A percentile compares a stretch with the other conserved stretches of the same genome.
Evolutionary conservation across 768 basidiomycete genomes (phyloP).

Genomic region (Amanita inopinata): DNA sequence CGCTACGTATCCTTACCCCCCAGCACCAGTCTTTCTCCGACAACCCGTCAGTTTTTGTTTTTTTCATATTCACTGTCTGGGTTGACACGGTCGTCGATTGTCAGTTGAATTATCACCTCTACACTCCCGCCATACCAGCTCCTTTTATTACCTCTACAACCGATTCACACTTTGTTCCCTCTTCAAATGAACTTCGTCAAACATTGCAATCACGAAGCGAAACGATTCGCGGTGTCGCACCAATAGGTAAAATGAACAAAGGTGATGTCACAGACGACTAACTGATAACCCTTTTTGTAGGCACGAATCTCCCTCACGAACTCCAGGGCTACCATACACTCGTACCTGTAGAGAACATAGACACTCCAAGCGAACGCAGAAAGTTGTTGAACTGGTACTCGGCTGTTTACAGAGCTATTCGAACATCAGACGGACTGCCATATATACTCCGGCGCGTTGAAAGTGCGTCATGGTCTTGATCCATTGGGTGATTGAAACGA

Average conservation of each 20-base stretch:
- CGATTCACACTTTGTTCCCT: slow-evolving; percentile 61
- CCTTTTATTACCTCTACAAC: slow-evolving; percentile 34
- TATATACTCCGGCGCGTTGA: slow-evolving; percentile 82
- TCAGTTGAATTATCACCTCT: slow-evolving; percentile 90
- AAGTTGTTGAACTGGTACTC: slow-evolving; percentile 82
- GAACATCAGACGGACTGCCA: slow-evolving; percentile 62
- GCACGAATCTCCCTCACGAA: slow-evolving; percentile 69
- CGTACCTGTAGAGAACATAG: slow-evolving; percentile 59
- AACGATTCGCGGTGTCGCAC: slow-evolving; percentile 41
- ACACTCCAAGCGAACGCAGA: slow-evolving; percentile 41
- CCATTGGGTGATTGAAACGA: slow-evolving; percentile 7
- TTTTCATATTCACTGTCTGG: too few species aligned
- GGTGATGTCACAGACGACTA: background rate
- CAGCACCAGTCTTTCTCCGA: slow-evolving; percentile 10
- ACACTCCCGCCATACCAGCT: slow-evolving; percentile 60
- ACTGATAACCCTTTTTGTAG: slow-evolving; percentile 20
- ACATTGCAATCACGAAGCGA: slow-evolving; percentile 52
- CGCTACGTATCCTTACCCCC: background rate
- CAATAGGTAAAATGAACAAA: slow-evolving; percentile 19
- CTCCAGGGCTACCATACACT: slow-evolving; percentile 87
- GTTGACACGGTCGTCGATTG: background rate
- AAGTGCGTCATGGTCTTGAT: slow-evolving; percentile 41
- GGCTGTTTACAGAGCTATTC: slow-evolving; percentile 75
- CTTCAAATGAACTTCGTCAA: slow-evolving; percentile 34
- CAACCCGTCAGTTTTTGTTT: background rate